Percentiles rank a stretch among this genome's conserved stretches.
Evolutionary conservation across 2,329 filamentous ascomycete species (phyloP).

Genomic region (Fusarium redolens): DNA sequence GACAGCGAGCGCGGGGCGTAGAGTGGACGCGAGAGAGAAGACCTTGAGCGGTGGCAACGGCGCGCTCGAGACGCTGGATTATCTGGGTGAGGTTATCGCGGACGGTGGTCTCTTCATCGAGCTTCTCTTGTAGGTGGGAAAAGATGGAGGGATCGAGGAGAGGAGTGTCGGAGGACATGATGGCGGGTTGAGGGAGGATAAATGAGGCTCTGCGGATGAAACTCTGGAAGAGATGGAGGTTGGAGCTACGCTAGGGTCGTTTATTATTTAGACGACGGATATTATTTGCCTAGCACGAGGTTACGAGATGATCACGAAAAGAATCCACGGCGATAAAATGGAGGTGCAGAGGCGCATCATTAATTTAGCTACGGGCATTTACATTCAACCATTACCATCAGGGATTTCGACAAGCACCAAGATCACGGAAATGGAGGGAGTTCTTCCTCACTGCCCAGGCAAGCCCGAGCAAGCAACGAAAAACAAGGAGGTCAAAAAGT

Average conservation of each 20-base stretch:
- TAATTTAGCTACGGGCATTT: neutral
- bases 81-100: slow-evolving; percentile 87
- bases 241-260: slow-evolving; percentile 22
- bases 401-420: accelerated
- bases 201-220: slow-evolving; percentile 38
- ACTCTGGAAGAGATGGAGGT: slow-evolving; percentile 17
- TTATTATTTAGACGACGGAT: neutral
- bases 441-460: slow-evolving; percentile 59
- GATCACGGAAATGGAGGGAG: slow-evolving; percentile 43
- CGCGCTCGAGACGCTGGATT: slow-evolving; percentile 83
- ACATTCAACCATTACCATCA: accelerated
- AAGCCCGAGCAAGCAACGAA: slow-evolving; percentile 56
- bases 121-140: slow-evolving; percentile 85
- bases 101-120: slow-evolving; percentile 86
- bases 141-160: slow-evolving; percentile 84
- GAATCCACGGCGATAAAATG: neutral
- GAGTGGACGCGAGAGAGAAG: slow-evolving; percentile 91
- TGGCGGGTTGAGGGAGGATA: slow-evolving; percentile 11
- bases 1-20: slow-evolving; percentile 73
- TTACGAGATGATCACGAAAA: neutral
- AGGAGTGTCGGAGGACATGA: slow-evolving; percentile 49
- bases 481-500: slow-evolving; percentile 44
- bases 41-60: slow-evolving; percentile 83
- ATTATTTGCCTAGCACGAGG: slow-evolving; percentile 7
- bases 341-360: neutral